A percentile compares a stretch with the other conserved stretches of the same genome.
Evolutionary conservation across 495 filamentous ascomycete genomes (phyloP).

Genomic region (Tuber borchii): DNA sequence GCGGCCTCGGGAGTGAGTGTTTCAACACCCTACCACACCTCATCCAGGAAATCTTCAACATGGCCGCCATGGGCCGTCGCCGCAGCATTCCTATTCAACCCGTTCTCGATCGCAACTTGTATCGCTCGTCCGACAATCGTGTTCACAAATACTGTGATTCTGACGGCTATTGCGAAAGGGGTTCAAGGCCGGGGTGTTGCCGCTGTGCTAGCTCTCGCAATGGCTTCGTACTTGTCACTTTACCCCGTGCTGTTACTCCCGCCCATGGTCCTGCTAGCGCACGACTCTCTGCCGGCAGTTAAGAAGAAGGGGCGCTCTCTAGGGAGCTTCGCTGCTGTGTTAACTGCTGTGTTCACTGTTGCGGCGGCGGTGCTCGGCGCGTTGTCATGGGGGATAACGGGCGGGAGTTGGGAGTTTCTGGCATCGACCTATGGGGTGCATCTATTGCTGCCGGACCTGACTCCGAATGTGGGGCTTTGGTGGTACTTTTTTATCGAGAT

Average conservation of each 20-base stretch:
- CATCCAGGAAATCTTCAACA: constrained; percentile 65
- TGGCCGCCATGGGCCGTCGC: constrained; percentile 73
- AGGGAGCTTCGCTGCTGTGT: constrained; percentile 49
- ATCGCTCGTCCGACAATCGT: constrained; percentile 85
- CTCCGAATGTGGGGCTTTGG: constrained; percentile 93
- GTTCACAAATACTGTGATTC: constrained; percentile 82
- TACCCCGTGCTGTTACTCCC: constrained; percentile 83
- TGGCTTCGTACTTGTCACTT: constrained; percentile 84
- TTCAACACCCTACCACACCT: constrained; percentile 64
- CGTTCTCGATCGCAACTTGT: constrained; percentile 87
- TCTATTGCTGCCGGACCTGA: constrained; percentile 82
- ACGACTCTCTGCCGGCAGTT: constrained; percentile 49
- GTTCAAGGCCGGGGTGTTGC: constrained; percentile 65
- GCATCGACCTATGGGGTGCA: constrained; percentile 85
- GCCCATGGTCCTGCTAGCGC: constrained; percentile 72
- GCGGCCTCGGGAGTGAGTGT: constrained; percentile 74
- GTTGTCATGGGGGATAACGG: constrained; percentile 68
- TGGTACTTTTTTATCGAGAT: constrained; percentile 99
- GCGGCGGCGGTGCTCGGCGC: constrained; percentile 56
- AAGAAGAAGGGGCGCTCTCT: constrained; percentile 13
- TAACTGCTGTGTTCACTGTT: constrained; percentile 47
- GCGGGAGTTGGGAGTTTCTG: constrained; percentile 75
- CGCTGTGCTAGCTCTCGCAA: constrained; percentile 75
- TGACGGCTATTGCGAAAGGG: constrained; percentile 76
- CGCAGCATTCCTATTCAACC: constrained; percentile 89